Conservation (phyloP, 140 eudicot genomes). For the Stevia rebaudiana region DNA sequence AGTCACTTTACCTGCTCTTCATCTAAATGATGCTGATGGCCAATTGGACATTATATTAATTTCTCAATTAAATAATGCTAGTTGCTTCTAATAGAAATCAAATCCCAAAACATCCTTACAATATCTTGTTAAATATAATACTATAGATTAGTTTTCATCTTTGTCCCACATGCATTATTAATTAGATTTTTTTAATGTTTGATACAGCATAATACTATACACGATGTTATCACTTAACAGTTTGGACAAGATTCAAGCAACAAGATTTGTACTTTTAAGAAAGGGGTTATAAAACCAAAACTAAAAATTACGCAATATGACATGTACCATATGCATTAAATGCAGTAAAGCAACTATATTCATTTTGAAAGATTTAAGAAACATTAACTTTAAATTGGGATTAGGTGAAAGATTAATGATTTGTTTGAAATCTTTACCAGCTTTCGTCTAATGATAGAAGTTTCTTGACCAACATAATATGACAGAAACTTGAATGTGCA, state of each 20-base stretch:
- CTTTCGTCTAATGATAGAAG: background rate
- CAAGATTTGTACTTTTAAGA: background rate
- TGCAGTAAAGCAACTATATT: background rate
- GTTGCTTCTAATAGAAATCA: background rate
- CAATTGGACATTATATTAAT: too few relatives aligned
- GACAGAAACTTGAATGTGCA: background rate
- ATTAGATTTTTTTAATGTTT: too few relatives aligned
- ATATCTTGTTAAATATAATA: too few relatives aligned
- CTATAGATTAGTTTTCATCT: too few relatives aligned
- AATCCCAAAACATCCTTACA: background rate
- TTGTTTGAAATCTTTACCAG: background rate
- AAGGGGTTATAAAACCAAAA: background rate
- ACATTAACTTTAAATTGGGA: background rate
- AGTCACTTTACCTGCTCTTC: slow-evolving; percentile 9
- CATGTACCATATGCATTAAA: background rate
- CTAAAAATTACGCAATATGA: background rate
- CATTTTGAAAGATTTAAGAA: background rate
- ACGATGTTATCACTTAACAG: too few relatives aligned
- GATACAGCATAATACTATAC: too few relatives aligned
- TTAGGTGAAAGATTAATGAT: background rate
- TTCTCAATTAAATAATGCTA: background rate
- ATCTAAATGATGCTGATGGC: slow-evolving; percentile 12
- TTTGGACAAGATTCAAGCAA: background rate
- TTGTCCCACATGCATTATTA: too few relatives aligned
- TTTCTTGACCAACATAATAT: background rate